A percentile compares a stretch with the other conserved stretches of the same genome.
phyloP scores from a whole-genome alignment of 2,329 filamentous ascomycete genomes.

The Fusarium buharicum region DNA sequence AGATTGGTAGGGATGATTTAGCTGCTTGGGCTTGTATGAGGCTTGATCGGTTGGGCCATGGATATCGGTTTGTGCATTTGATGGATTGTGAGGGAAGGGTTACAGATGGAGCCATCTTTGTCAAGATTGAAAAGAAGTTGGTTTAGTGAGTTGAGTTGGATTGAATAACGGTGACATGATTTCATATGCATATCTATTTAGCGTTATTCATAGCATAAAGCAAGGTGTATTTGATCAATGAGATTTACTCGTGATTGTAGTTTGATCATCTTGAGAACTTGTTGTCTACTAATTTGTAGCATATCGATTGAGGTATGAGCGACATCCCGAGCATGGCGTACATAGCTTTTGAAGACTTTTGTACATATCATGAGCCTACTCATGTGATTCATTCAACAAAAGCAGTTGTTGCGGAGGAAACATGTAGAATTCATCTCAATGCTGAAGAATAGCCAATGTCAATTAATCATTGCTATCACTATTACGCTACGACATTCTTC shows the following conservation, averaged over 20 bases:
- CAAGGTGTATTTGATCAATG: no score
- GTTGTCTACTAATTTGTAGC: no score
- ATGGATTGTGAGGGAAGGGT: slow-evolving; percentile 73
- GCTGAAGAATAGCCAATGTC: slow-evolving; percentile 11
- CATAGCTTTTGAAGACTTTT: no score
- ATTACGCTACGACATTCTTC: slow-evolving; percentile 12
- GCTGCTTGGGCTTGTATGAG: slow-evolving; percentile 91
- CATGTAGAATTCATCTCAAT: slow-evolving; percentile 5
- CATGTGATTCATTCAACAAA: no score
- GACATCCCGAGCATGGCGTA: no score
- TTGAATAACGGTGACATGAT: slow-evolving; percentile 9
- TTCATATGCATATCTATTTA: neutral
- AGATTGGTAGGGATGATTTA: slow-evolving; percentile 79
- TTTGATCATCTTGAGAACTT: no score
- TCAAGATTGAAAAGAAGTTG: slow-evolving; percentile 74
- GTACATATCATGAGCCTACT: no score
- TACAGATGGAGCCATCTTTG: slow-evolving; percentile 75
- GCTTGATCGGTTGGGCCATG: slow-evolving; percentile 79
- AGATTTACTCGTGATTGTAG: no score
- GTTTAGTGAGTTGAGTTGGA: slow-evolving; percentile 18
- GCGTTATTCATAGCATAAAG: neutral
- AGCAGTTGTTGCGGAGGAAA: no score
- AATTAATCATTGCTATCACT: slow-evolving; percentile 5
- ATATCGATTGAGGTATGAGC: no score
- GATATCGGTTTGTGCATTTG: slow-evolving; percentile 81